Percentiles rank a stretch among this genome's conserved stretches.
These are phyloP conservation scores for Myxozyma lipomycoides DNA, from an alignment of 805 yeast genomes.

Conservation along the genomic window DNA sequence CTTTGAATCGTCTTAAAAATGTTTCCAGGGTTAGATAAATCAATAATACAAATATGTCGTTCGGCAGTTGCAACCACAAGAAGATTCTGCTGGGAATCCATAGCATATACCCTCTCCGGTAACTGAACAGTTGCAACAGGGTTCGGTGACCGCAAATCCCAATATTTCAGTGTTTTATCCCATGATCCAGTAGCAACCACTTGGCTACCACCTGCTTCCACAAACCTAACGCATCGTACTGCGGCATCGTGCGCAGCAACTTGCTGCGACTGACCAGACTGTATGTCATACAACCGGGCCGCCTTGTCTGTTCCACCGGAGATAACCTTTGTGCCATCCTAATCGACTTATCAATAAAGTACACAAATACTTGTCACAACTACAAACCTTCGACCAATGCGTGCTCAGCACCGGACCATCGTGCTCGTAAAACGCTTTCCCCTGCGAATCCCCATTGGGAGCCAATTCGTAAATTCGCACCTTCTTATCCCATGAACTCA, in stretches of 20 bases:
- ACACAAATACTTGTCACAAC: background rate
- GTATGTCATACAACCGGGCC: slow-evolving; percentile 77
- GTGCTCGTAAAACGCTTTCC: slow-evolving; percentile 85
- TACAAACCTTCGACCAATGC: slow-evolving; percentile 55
- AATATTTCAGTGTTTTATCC: slow-evolving; percentile 91
- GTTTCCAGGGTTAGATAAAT: slow-evolving; percentile 71
- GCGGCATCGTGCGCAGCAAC: slow-evolving; percentile 84
- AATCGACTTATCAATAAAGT: background rate
- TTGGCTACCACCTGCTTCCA: slow-evolving; percentile 72
- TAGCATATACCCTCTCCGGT: slow-evolving; percentile 86
- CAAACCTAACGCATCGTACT: slow-evolving; percentile 68
- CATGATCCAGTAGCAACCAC: slow-evolving; percentile 90
- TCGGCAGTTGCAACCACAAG: slow-evolving; percentile 95
- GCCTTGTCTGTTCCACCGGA: slow-evolving; percentile 91
- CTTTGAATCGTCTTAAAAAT: slow-evolving; percentile 70
- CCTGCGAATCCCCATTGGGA: slow-evolving; percentile 71
- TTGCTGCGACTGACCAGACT: slow-evolving; percentile 75
- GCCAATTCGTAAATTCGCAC: slow-evolving; percentile 88
- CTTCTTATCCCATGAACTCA: slow-evolving; percentile 91
- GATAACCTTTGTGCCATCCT: slow-evolving; percentile 81
- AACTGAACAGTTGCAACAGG: slow-evolving; percentile 76
- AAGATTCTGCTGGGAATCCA: slow-evolving; percentile 78
- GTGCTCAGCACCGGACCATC: slow-evolving; percentile 81
- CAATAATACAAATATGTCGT: slow-evolving; percentile 70
- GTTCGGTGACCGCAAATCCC: slow-evolving; percentile 82